Evolutionary conservation across 2,329 filamentous ascomycete species (phyloP), one percentile per base, ranked within the genome.

Genomic region (Drechmeria coniospora): DNA sequence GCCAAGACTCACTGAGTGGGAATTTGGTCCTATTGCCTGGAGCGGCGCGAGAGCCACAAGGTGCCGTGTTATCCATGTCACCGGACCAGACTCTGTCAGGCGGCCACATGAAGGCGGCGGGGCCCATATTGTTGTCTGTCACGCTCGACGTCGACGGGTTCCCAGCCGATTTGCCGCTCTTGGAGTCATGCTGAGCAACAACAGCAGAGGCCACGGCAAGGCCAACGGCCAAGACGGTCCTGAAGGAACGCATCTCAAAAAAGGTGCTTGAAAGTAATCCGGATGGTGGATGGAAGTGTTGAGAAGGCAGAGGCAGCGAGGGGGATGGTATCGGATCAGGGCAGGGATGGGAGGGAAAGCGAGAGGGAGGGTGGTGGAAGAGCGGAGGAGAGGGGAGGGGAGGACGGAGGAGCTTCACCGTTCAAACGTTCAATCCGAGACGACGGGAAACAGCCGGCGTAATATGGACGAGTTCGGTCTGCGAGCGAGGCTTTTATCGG

Each of bases 101-200:
- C 3, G 65, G 66, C 65, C 66, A 71, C 40, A 69, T 46, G 40
- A 71, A 65, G 7, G 57, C 61, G 15, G 63, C 63, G 8, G 65
- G 64, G 10, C 64, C 65, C 32, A 39, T 38, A 16, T 32, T 8
- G 10, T 25, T 19, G 11, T 27, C 23, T 10, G 20, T 31, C 3
- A 25, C 21, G 18, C 26, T 25, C 9, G 32, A 17, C 1, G 26
- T 29, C 5, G 32, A 31, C 12, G 32, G 29, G 14, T 32, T 32
- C 4, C 14, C 15, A 5, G 28, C n/a, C 15, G 21, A 15, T 11
- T 26, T 29, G n/a, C 8, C 12, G 15, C 12, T 13, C 15, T 27
- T 17, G n/a, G 11, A 4, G 6, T 32, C 24, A 14, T 13, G 20
- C n/a, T 34, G 26, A 11, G 21, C 29, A 11, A 16, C 27, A 12